These are phyloP conservation scores for Macrocybe sp. DNA, from an alignment of 1,284 basidiomycete genomes.

Conservation along the genomic window DNA sequence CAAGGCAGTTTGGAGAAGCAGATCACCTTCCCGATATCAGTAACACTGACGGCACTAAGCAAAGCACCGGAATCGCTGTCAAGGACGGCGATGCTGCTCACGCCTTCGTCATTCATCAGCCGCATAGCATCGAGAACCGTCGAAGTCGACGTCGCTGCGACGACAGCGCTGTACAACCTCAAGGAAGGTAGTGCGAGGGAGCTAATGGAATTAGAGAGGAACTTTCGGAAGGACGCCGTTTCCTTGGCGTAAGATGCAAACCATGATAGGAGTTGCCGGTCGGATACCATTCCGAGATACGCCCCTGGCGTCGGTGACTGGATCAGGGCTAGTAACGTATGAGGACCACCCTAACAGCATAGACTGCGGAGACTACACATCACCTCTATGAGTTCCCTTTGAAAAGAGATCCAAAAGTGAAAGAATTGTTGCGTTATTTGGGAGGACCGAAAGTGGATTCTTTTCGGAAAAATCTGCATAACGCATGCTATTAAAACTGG, in stretches of 20 bases:
- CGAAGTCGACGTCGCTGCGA: slow-evolving; percentile 51
- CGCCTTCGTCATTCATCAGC: slow-evolving; percentile 75
- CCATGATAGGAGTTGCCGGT: slow-evolving; percentile 57
- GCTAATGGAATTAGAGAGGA: slow-evolving; percentile 51
- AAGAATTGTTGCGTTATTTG: slow-evolving; percentile 57
- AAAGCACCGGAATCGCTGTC: slow-evolving; percentile 41
- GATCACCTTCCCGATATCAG: slow-evolving; percentile 65
- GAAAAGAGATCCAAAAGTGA: slow-evolving; percentile 63
- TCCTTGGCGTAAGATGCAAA: slow-evolving; percentile 49
- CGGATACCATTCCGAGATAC: slow-evolving; percentile 57
- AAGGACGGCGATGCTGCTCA: slow-evolving; percentile 71
- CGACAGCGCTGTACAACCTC: slow-evolving; percentile 53
- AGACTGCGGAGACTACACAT: too few relatives aligned
- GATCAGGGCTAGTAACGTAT: slow-evolving; percentile 40
- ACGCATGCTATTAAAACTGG: neutral
- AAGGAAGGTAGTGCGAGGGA: slow-evolving; percentile 61
- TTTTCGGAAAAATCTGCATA: slow-evolving; percentile 71
- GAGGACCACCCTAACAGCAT: slow-evolving; percentile 6
- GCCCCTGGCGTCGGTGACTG: slow-evolving; percentile 31
- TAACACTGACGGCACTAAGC: slow-evolving; percentile 72
- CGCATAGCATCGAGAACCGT: slow-evolving; percentile 72
- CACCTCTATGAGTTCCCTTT: slow-evolving; percentile 65
- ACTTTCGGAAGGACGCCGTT: slow-evolving; percentile 44
- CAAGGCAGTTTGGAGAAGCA: neutral
- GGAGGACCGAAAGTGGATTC: slow-evolving; percentile 63